These are phyloP conservation scores for Fusarium globosum DNA, from an alignment of 2,329 filamentous ascomycete genomes.

Conservation along the genomic window DNA sequence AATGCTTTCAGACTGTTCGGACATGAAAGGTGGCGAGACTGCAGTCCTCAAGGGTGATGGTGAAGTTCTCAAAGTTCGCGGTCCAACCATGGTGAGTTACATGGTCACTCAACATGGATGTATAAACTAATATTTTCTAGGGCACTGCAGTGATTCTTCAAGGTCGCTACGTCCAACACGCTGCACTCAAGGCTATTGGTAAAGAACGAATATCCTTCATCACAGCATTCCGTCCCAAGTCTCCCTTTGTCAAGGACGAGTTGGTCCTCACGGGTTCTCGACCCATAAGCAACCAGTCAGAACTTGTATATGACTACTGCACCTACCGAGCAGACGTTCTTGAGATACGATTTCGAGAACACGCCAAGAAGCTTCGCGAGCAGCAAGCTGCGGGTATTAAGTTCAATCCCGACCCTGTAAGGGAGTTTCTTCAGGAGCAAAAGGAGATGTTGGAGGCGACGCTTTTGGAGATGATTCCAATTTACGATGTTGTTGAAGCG, in stretches of 20 bases:
- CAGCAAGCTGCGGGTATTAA: conserved; percentile 13
- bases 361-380: conserved; percentile 22
- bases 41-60: conserved; percentile 66
- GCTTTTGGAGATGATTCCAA: conserved; percentile 28
- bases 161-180: conserved; percentile 74
- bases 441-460: conserved; percentile 41
- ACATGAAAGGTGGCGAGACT: conserved; percentile 74
- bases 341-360: conserved; percentile 60
- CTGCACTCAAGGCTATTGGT: conserved; percentile 67
- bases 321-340: conserved; percentile 50
- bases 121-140: conserved; percentile 45
- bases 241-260: conserved; percentile 66
- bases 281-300: conserved; percentile 57
- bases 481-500: conserved; percentile 16
- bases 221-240: conserved; percentile 72
- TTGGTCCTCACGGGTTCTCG: conserved; percentile 70
- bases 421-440: conserved; percentile 39
- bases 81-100: conserved; percentile 66
- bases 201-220: conserved; percentile 74
- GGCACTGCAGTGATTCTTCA: conserved; percentile 75
- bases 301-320: conserved; percentile 22
- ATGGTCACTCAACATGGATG: no score
- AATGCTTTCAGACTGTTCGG: conserved; percentile 72
- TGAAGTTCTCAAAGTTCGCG: conserved; percentile 67
- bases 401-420: conserved; percentile 30